Conservation (phyloP, 2,329 filamentous ascomycete species). For the Fusarium albidum region DNA sequence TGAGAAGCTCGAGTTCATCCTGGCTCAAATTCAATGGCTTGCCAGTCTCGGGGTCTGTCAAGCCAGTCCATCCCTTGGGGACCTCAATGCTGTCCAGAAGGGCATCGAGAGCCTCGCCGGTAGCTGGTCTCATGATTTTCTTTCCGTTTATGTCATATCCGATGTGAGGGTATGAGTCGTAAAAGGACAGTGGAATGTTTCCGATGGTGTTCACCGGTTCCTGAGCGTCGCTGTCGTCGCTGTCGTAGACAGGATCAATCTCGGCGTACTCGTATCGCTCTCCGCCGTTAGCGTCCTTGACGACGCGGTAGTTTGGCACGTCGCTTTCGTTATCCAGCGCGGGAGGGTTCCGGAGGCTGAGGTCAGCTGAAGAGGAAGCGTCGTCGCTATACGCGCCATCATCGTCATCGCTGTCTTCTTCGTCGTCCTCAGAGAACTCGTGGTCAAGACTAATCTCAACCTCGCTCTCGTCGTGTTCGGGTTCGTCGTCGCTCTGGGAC, state of each 20-base stretch:
- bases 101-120: conserved; percentile 91
- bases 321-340: conserved; percentile 52
- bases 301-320: conserved; percentile 59
- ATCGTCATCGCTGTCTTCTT: conserved; percentile 44
- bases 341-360: conserved; percentile 31
- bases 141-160: conserved; percentile 99
- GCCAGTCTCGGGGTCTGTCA: conserved; percentile 93
- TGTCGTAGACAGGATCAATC: conserved; percentile 94
- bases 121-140: conserved; percentile 95
- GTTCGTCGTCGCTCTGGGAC: conserved; percentile 65
- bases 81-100: conserved; percentile 96
- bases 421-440: conserved; percentile 37
- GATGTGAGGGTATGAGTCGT: conserved; percentile 97
- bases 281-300: conserved; percentile 89
- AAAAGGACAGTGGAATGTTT: conserved; percentile 91
- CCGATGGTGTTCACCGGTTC: conserved; percentile 90
- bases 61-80: conserved; percentile 95
- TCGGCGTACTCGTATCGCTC: conserved; percentile 92
- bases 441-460: conserved; percentile 46
- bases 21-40: conserved; percentile 88
- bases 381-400: conserved; percentile 41
- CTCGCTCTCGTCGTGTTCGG: conserved; percentile 56
- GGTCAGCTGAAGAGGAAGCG: conserved; percentile 48
- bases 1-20: conserved; percentile 88
- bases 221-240: conserved; percentile 88